A percentile compares a stretch with the other conserved stretches of the same genome.
Evolutionary conservation across 257 asterid species (phyloP).

Genomic region (Solanum dulcamara): DNA sequence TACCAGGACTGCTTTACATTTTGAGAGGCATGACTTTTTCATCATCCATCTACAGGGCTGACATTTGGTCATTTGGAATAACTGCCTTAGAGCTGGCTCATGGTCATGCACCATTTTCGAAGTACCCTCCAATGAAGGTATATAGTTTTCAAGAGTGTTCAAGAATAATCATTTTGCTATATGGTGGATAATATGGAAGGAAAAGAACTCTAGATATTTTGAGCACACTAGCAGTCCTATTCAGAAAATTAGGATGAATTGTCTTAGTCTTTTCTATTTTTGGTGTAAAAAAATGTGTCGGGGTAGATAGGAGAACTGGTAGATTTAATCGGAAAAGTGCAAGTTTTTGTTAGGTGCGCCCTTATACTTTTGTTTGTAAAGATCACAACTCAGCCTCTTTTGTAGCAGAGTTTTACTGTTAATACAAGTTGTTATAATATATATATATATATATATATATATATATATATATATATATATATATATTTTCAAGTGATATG

Average conservation of each 20-base stretch:
- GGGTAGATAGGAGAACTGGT: background rate
- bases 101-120: slow-evolving; percentile 99
- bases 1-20: background rate
- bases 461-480: too few species aligned
- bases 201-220: background rate
- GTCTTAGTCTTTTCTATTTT: background rate
- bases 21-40: background rate
- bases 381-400: background rate
- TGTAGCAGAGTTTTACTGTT: background rate
- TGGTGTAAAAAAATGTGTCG: background rate
- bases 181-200: background rate
- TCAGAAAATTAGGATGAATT: background rate
- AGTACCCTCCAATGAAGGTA: slow-evolving; percentile 99
- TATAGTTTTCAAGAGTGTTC: background rate
- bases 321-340: background rate
- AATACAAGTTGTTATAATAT: background rate
- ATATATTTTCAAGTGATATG: too few species aligned
- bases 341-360: background rate
- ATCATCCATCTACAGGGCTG: slow-evolving; percentile 56
- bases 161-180: background rate
- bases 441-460: too few species aligned
- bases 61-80: slow-evolving; percentile 97
- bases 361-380: background rate
- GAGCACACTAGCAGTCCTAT: background rate
- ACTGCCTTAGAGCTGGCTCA: slow-evolving; percentile 99